Percentiles rank a stretch among this genome's conserved stretches.
phyloP scores from a whole-genome alignment of 768 basidiomycete species.

The Kwoniella sp. region DNA sequence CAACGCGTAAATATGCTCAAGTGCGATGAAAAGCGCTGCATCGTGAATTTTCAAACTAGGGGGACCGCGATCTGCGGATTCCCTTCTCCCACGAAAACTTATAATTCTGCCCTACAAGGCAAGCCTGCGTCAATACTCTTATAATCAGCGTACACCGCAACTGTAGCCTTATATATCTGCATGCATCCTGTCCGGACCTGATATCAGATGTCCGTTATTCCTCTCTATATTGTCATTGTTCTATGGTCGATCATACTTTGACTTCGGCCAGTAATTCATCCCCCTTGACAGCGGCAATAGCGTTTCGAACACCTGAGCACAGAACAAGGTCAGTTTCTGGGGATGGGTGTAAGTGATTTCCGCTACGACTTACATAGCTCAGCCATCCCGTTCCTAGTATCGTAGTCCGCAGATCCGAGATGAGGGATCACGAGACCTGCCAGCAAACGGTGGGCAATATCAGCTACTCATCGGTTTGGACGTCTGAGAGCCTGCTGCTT shows the following conservation, averaged over 20 bases:
- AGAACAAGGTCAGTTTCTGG: background rate
- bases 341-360: too few species aligned
- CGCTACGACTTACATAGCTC: constrained; percentile 59
- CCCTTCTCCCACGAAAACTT: too few species aligned
- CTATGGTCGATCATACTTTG: constrained; percentile 17
- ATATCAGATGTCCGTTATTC: too few species aligned
- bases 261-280: constrained; percentile 39
- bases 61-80: too few species aligned
- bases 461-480: too few species aligned
- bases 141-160: background rate
- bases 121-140: background rate
- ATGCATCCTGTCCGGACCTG: background rate
- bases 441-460: background rate
- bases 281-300: constrained; percentile 35
- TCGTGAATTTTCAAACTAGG: too few species aligned
- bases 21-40: too few species aligned
- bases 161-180: background rate
- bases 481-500: too few species aligned
- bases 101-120: too few species aligned
- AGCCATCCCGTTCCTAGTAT: constrained; percentile 82
- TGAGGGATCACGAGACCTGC: constrained; percentile 83
- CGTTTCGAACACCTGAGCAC: constrained; percentile 29
- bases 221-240: too few species aligned
- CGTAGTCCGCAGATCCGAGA: constrained; percentile 83
- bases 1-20: constrained; percentile 7